These are phyloP conservation scores for Viola pubescens DNA, from an alignment of 441 rosid genomes.

Conservation along the genomic window DNA sequence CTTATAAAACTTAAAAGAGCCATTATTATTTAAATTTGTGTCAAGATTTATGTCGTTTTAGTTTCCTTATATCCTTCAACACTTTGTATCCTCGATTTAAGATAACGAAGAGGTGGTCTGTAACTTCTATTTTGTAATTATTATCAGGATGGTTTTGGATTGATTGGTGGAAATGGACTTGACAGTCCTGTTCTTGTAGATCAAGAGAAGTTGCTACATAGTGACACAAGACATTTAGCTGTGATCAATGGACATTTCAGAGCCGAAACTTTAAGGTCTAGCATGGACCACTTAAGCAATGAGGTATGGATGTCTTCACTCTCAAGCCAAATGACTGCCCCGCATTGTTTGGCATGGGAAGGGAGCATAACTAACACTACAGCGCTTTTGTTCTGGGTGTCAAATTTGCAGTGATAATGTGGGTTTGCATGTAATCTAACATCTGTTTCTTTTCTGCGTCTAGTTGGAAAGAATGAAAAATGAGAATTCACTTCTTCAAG, in stretches of 20 bases:
- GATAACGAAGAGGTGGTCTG: slow-evolving; percentile 2
- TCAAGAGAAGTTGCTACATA: slow-evolving; percentile 30
- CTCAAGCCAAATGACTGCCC: background rate
- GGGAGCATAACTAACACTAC: background rate
- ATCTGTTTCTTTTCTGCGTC: slow-evolving; percentile 11
- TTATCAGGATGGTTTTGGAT: slow-evolving; percentile 42
- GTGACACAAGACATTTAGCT: slow-evolving; percentile 45
- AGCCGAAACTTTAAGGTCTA: slow-evolving; percentile 62
- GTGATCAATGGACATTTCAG: slow-evolving; percentile 50
- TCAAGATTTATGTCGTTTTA: background rate
- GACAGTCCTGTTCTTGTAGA: slow-evolving; percentile 26
- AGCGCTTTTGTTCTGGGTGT: background rate
- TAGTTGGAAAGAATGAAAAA: slow-evolving; percentile 95
- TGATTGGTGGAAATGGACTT: slow-evolving; percentile 35
- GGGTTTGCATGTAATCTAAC: slow-evolving; percentile 13
- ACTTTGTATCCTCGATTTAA: background rate
- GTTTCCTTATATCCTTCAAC: background rate
- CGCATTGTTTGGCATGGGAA: slow-evolving; percentile 11
- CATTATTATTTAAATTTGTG: background rate
- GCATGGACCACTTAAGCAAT: slow-evolving; percentile 80
- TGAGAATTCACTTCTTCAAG: slow-evolving; percentile 61
- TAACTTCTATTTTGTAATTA: slow-evolving; percentile 19
- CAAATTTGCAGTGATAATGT: slow-evolving; percentile 8
- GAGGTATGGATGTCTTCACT: slow-evolving; percentile 46
- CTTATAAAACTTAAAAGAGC: background rate